Evolutionary conservation across 345 rosid species (phyloP).

Genomic region (Ricinus communis): DNA sequence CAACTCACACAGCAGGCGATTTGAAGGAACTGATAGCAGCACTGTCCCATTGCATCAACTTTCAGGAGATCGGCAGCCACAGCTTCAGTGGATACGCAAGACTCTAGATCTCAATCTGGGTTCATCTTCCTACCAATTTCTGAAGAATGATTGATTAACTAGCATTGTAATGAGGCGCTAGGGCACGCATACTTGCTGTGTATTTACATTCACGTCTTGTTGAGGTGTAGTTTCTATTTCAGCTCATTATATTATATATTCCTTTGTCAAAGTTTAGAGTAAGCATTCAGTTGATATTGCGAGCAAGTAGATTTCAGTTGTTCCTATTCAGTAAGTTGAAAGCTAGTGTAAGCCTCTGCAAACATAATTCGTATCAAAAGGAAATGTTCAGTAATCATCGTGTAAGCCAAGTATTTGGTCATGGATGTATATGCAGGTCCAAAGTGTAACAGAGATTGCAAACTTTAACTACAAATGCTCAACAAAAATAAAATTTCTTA

Average conservation of each 20-base stretch:
- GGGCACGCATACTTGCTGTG: neutral
- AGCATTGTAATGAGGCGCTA: neutral
- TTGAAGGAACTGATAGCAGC: conserved; percentile 68
- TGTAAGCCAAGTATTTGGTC: too few species aligned
- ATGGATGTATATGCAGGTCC: too few species aligned
- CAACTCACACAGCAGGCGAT: conserved; percentile 74
- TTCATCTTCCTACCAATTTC: neutral
- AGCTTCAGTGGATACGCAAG: conserved; percentile 18
- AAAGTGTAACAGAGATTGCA: too few species aligned
- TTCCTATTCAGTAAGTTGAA: neutral
- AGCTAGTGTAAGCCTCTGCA: too few species aligned
- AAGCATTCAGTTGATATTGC: neutral
- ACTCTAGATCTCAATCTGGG: conserved; percentile 16
- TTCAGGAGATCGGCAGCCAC: conserved; percentile 34
- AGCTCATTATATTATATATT: neutral
- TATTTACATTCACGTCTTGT: neutral
- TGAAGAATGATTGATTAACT: neutral
- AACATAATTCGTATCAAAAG: too few species aligned
- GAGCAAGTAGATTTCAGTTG: neutral
- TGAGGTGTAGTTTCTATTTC: neutral
- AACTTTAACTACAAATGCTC: too few species aligned
- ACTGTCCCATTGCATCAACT: conserved; percentile 51
- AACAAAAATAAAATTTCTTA: too few species aligned
- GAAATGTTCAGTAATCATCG: too few species aligned
- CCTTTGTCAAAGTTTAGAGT: neutral